Base-by-base conservation (phyloP, 495 filamentous ascomycete species). In the Trichoderma orchidacearum region DNA sequence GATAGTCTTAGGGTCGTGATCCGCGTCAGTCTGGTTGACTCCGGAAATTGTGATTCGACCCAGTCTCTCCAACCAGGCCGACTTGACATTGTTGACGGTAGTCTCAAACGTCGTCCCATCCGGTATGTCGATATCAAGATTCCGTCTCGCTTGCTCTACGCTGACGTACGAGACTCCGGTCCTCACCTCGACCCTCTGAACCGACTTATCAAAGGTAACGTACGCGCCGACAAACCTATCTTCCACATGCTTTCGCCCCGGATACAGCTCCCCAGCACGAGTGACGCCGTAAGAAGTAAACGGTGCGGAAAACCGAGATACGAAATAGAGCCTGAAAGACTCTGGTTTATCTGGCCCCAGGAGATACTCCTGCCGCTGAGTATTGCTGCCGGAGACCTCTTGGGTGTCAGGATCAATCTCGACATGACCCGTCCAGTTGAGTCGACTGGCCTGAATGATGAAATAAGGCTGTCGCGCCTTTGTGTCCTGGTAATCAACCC, bases 141-240 rank as follows among this genome's bases (percentile, higher is more conserved):
- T 68, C 53, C 38, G 62, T 45, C 64, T 62, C 6, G 66, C 66
- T 54, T 68, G 66, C 54, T 64, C 66, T 18, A 68, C 55, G 53
- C 64, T 66, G n/a, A 68, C 61, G 27, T 66, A 68, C 2, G 66
- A 68, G 17, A 68, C 53, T 0, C 64, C 66, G 6, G 66, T 68
- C 7, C 62, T 59, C 27, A 68, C 61, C 52, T 68, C 66, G n/a
- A 68, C 56, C 51, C 61, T 53, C 1, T 25, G 56, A 6, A 55
- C 53, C 11, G 57, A 56, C 28, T 50, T 45, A 17, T 51, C 30
- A 45, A 68, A 68, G 18, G 30, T 60, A 2, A 60, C 66, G 32
- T 64, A 66, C 21, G 64, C 66, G 3, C 64, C 60, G 9, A 68
- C 60, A 31, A 61, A 36, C 55, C 63, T 61, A 1, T 64, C 64